A percentile compares a stretch with the other conserved stretches of the same genome.
Evolutionary conservation across 2,329 filamentous ascomycete genomes (phyloP).

Genomic region (Sclerotinia subarctica): DNA sequence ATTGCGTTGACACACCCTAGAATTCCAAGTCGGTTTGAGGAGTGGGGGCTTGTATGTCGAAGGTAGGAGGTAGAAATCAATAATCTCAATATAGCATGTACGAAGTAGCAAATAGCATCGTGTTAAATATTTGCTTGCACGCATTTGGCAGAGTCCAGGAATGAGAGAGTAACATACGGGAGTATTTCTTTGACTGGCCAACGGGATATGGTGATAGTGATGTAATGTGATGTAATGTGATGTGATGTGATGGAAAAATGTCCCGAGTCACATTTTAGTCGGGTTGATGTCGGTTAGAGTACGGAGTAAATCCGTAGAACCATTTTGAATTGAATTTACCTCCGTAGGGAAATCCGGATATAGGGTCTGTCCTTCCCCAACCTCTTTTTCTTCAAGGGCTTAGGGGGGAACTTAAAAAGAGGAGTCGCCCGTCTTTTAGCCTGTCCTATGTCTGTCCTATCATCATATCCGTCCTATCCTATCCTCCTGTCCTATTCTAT

Average conservation of each 20-base stretch:
- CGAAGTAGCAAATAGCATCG: too few species aligned
- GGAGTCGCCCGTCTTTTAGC: background rate
- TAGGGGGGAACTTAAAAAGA: background rate
- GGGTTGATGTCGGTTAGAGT: background rate
- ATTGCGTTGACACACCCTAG: constrained; percentile 4
- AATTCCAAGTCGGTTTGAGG: background rate
- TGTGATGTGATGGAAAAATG: constrained; percentile 5
- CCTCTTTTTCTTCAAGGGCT: background rate
- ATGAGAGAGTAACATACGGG: background rate
- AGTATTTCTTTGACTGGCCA: background rate
- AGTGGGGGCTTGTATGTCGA: background rate
- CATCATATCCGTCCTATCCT: too few species aligned
- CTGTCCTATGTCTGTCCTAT: too few species aligned
- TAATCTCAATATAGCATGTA: background rate
- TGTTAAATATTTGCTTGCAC: background rate
- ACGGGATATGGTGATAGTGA: background rate
- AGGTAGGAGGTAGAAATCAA: background rate
- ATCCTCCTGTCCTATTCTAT: too few species aligned
- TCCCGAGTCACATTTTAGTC: background rate
- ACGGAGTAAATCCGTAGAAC: background rate
- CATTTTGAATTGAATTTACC: background rate
- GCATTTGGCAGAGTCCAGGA: background rate
- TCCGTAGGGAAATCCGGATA: too few species aligned
- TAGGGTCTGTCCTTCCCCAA: background rate
- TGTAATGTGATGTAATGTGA: constrained; percentile 1